A percentile compares a stretch with the other conserved stretches of the same genome.
phyloP scores from a whole-genome alignment of 352 stramenopile genomes.

The Peronospora destructor region DNA sequence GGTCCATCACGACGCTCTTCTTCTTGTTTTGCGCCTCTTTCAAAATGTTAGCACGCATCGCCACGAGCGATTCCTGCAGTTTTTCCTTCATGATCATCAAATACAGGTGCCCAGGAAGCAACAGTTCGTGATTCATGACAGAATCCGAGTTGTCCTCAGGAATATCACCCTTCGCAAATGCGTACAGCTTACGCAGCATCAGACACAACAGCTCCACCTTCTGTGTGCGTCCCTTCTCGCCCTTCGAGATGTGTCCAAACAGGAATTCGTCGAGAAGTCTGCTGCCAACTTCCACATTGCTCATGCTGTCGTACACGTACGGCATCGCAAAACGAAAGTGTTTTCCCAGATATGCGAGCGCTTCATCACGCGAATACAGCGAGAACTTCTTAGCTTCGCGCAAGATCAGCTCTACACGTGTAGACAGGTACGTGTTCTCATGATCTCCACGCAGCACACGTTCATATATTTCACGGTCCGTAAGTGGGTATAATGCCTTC shows the following conservation, averaged over 20 bases:
- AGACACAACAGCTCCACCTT: conserved; percentile 92
- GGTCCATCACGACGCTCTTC: conserved; percentile 63
- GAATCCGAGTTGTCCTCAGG: conserved; percentile 97
- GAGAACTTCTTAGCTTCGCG: conserved; percentile 93
- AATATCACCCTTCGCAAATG: conserved; percentile 91
- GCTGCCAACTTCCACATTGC: conserved; percentile 86
- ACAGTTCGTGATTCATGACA: conserved; percentile 96
- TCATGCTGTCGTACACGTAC: conserved; percentile 76
- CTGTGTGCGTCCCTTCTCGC: conserved; percentile 79
- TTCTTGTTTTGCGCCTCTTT: conserved; percentile 57
- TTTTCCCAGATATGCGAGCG: conserved; percentile 93
- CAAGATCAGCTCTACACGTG: conserved; percentile 95
- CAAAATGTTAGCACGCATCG: conserved; percentile 73
- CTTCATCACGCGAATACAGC: conserved; percentile 82
- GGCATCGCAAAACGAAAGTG: conserved; percentile 92
- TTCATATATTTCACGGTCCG: conserved; percentile 96
- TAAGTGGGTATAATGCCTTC: conserved; percentile 91
- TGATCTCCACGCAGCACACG: conserved; percentile 92
- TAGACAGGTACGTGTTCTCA: conserved; percentile 95
- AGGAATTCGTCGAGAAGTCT: conserved; percentile 92
- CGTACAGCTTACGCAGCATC: conserved; percentile 98
- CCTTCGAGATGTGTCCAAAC: conserved; percentile 93
- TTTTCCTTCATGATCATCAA: conserved; percentile 98
- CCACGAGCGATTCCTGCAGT: conserved; percentile 89
- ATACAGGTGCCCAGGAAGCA: conserved; percentile 94